These are phyloP conservation scores for Candida insectorum DNA, from an alignment of 805 yeast genomes.

Conservation along the genomic window DNA sequence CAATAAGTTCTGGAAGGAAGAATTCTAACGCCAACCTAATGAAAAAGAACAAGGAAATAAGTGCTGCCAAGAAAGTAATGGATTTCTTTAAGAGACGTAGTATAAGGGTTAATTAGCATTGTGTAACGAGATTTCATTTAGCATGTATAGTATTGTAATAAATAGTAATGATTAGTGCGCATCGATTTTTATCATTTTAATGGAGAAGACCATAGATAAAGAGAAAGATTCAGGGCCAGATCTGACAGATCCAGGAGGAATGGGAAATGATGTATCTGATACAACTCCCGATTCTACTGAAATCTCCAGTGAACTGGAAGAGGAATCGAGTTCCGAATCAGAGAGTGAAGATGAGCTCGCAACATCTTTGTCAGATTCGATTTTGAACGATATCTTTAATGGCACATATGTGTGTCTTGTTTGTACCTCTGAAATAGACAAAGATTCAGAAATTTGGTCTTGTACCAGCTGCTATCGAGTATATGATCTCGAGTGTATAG, in stretches of 20 bases:
- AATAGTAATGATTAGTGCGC: too few species aligned
- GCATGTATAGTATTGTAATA: too few species aligned
- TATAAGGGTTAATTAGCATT: constrained; percentile 22
- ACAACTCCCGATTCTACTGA: too few species aligned
- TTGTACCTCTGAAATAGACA: constrained; percentile 79
- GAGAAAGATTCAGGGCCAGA: constrained; percentile 2
- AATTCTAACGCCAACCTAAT: constrained; percentile 27
- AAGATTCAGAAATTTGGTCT: constrained; percentile 68
- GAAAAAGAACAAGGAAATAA: constrained; percentile 48
- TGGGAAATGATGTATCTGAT: too few species aligned
- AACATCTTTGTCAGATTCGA: constrained; percentile 27
- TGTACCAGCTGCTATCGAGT: constrained; percentile 77
- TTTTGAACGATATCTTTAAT: constrained; percentile 54
- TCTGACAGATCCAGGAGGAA: not conserved
- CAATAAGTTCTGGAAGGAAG: constrained; percentile 16
- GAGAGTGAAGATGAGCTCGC: constrained; percentile 3
- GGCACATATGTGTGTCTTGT: constrained; percentile 83
- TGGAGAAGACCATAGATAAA: too few species aligned
- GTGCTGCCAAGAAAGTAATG: constrained; percentile 75
- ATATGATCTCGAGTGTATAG: constrained; percentile 80
- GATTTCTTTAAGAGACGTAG: constrained; percentile 72
- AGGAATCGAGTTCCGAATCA: too few species aligned
- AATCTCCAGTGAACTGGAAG: too few species aligned
- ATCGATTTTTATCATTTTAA: too few species aligned
- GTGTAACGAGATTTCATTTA: not conserved